Evolutionary conservation across 1,284 basidiomycete species (phyloP).

Genomic region (Rhodotorula glutinis): DNA sequence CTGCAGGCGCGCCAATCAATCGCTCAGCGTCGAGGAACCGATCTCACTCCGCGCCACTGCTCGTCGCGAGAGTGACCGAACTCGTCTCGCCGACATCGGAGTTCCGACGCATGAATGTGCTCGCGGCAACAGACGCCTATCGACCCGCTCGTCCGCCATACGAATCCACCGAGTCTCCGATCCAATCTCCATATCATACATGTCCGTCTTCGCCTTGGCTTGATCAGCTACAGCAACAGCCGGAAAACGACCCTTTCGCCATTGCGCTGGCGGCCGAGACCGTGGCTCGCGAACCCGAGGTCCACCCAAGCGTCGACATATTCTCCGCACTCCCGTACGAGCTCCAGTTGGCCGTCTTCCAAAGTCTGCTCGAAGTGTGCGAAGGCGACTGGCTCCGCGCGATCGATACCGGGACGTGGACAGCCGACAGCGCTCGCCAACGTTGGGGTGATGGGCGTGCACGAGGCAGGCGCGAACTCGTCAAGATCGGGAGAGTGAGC

Average conservation of each 20-base stretch:
- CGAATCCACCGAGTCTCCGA: background rate
- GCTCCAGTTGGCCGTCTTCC: constrained; percentile 64
- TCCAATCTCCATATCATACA: background rate
- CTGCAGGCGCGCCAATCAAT: background rate
- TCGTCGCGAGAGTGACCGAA: background rate
- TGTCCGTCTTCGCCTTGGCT: constrained; percentile 1
- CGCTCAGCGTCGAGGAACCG: background rate
- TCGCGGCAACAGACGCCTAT: background rate
- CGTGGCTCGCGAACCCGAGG: no score
- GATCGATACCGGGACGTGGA: constrained; percentile 17
- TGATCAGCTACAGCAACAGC: background rate
- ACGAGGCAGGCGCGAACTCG: constrained; percentile 56
- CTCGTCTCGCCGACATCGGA: background rate
- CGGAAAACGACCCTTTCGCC: background rate
- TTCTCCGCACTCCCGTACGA: constrained; percentile 65
- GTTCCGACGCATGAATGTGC: background rate
- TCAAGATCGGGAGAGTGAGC: constrained; percentile 72
- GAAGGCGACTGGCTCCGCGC: constrained; percentile 46
- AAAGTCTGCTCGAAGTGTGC: constrained; percentile 50
- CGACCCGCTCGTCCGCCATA: background rate
- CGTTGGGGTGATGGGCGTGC: constrained; percentile 28
- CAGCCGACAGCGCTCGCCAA: constrained; percentile 2
- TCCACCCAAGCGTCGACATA: background rate
- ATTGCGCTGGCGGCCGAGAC: no score
- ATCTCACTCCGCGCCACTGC: constrained; percentile 11